Base-by-base conservation (phyloP, 1,284 basidiomycete species). In the Puccinia triticina region DNA sequence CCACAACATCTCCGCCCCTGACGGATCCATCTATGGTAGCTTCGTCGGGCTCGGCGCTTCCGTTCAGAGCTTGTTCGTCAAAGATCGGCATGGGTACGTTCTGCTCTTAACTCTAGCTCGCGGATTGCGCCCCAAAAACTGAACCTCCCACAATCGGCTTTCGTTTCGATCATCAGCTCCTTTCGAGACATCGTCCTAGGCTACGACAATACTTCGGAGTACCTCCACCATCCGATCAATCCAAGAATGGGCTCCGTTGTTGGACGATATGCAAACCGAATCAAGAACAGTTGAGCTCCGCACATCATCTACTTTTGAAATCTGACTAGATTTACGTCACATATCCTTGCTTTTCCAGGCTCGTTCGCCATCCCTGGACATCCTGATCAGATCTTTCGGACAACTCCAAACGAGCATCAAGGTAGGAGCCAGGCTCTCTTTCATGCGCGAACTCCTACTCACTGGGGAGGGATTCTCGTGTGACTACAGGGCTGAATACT, bases 131-230 rank as follows among this genome's bases (percentile, higher is more conserved):
- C n/a, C n/a, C n/a, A n/a, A n/a, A n/a, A n/a, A n/a, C n/a, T n/a
- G n/a, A n/a, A n/a, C n/a, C n/a, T n/a, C n/a, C n/a, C n/a, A n/a
- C n/a, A n/a, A n/a, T n/a, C n/a, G n/a, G n/a, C n/a, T n/a, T n/a
- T n/a, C n/a, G 40, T 48, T 73, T 46, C 43, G 23, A 53, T 40
- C 32, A 53, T 40, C 32, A 82, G 79, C 5, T 50, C 72, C 12
- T 82, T 73, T 66, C 79, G 72, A 43, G 79, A 82, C 21, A 82
- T 85, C 18, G 77, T 84, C 2, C 79, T 84, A 23, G 84, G 85
- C 82, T 86, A 85, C 72, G 86, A 87, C 80, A 86, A 87, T 83
- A 85, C 83, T 40, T 86, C 86, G 43, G 84, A 85, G 43, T 86
- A 86, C 83, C 83, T 83, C 8, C 83, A 84, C 16, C 86, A 86